phyloP scores from a whole-genome alignment of 2,329 filamentous ascomycete genomes.

The Fusarium citri region DNA sequence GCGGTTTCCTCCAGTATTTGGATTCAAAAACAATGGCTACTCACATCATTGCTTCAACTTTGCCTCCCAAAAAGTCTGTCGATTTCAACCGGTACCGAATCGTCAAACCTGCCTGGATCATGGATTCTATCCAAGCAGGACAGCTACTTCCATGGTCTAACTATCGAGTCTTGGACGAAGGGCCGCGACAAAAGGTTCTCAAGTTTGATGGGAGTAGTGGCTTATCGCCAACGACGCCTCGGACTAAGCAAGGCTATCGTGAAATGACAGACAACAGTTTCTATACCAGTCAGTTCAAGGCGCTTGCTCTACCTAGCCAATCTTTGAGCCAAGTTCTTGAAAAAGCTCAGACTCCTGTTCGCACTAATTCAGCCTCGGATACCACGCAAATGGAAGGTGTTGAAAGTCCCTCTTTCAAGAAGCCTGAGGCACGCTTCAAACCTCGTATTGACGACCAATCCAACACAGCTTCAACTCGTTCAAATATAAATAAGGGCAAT shows the following conservation, averaged over 20 bases:
- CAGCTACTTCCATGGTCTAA: constrained; percentile 86
- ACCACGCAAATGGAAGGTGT: not conserved
- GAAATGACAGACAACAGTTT: constrained; percentile 87
- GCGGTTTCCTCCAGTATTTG: constrained; percentile 92
- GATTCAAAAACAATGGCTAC: constrained; percentile 95
- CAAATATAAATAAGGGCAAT: not conserved
- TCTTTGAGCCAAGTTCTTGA: constrained; percentile 47
- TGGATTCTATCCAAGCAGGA: constrained; percentile 86
- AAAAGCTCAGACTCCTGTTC: constrained; percentile 42
- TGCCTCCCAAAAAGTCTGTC: constrained; percentile 92
- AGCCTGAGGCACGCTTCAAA: not conserved
- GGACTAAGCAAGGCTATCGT: constrained; percentile 72
- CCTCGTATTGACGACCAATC: not conserved
- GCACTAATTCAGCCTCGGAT: not conserved
- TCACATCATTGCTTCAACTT: constrained; percentile 90
- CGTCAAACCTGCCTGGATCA: constrained; percentile 94
- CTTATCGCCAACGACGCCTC: constrained; percentile 72
- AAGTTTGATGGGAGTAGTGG: constrained; percentile 71
- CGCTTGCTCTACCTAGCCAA: constrained; percentile 47
- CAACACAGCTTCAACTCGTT: not conserved
- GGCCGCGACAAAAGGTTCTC: constrained; percentile 82
- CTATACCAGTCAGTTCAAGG: constrained; percentile 79
- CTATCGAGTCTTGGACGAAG: constrained; percentile 88
- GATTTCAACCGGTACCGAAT: constrained; percentile 91
- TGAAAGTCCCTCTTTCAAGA: constrained; percentile 2